Evolutionary conservation across 192 early-diverging fungal species (phyloP), one percentile per base, ranked within the genome.

Genomic region (Obelidium mucronatum): DNA sequence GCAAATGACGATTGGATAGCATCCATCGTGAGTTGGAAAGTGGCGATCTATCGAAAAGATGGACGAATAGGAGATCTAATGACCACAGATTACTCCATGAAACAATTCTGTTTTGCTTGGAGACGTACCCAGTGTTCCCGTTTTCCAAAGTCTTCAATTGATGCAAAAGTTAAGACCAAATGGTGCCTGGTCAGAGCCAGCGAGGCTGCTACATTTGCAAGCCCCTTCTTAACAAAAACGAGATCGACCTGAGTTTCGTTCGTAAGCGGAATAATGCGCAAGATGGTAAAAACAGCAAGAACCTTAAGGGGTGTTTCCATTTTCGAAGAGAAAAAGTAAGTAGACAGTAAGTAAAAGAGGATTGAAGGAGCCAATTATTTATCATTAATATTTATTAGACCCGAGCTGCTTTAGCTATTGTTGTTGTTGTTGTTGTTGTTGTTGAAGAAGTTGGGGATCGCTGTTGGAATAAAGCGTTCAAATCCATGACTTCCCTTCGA

Each of bases 31-130:
- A n/a, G 71, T 79, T 26, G 78, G 59, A 66, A 70, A 76, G 55
- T 83, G 82, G 26, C 91, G 87, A 71, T 93, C 91, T 2, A 95
- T 91, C 24, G 91, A 90, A 77, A 94, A 93, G 30, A 98, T 92
- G 48, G 93, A 87, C 22, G 95, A 91, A 76, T 96, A 96, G 33
- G 88, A 88, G n/a, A 96, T 88, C 94, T 66, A 52, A n/a, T n/a
- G n/a, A n/a, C n/a, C n/a, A n/a, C n/a, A n/a, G n/a, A n/a, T n/a
- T n/a, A n/a, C n/a, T n/a, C n/a, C n/a, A n/a, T n/a, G n/a, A n/a
- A n/a, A n/a, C n/a, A n/a, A n/a, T n/a, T n/a, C n/a, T n/a, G n/a
- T n/a, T n/a, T n/a, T n/a, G n/a, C n/a, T n/a, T n/a, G 55, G 0
- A 35, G 54, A 34, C 69, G 54, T 8, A 72, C 69, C 69, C 52